Evolutionary conservation across 257 asterid species (phyloP), one percentile per base, ranked within the genome.

Genomic region (Paulownia fortunei): DNA sequence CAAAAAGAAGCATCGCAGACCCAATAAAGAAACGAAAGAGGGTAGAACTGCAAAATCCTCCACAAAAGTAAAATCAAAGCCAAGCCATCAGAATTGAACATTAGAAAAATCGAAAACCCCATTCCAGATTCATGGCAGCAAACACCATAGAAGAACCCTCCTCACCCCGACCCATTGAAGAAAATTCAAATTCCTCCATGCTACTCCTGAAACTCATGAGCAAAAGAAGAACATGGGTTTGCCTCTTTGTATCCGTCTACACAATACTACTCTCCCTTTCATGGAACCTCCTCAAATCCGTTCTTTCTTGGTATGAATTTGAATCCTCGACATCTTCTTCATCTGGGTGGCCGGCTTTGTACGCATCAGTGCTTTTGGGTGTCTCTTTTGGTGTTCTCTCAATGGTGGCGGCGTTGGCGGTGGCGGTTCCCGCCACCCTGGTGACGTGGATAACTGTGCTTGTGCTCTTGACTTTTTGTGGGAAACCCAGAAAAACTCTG

Each of bases 391-490:
- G 98, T 36, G 41, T 92, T 11, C 88, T 94, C 0, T 94, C 98
- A 0, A 86, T 89, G 91, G 97, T 89, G 76, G 92, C 97, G 37
- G 97, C 97, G 62, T 69, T 92, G 71, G 94, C 94, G 52, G 98
- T 94, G 46, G 98, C 88, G 2, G 93, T 92, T 3, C 98, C 98
- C 44, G 98, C 98, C 36, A 94, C 97, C 0, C 65, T 94, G 79
- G 92, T 94, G 58, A 94, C 97, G 11, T 94, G 98, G 97, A 92
- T 92, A 2, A 83, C 97, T 2, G 89, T 94, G 60, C 89, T 94
- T 21, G 97, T 94, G 79, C 76, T 94, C 34, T 64, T 94, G 80
- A 86, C 97, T 18, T 92, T 94, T 47, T 86, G 73, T 18, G 98
- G 98, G 69, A 94, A 94, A 82, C 97, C 97, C 8, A 86, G 92